Evolutionary conservation across 805 yeast species (phyloP).

Genomic region (Saccharomycopsis babjevae): DNA sequence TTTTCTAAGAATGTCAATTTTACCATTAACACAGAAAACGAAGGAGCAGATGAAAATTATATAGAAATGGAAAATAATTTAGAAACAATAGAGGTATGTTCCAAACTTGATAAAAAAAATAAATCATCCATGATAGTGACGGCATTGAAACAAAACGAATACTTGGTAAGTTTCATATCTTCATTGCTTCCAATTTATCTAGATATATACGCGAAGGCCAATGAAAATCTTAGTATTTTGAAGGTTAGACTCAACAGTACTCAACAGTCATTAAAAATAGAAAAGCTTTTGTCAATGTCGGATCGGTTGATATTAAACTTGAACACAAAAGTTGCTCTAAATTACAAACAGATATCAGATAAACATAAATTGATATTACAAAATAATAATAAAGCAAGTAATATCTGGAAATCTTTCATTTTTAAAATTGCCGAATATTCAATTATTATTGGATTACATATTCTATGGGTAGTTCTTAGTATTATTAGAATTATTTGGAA

Average conservation of each 20-base stretch:
- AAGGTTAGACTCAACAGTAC: constrained; percentile 9
- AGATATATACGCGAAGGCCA: constrained; percentile 11
- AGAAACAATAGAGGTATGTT: background rate
- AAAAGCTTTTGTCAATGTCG: constrained; percentile 10
- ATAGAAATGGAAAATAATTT: background rate
- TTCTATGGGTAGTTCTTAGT: constrained; percentile 14
- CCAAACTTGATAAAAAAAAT: background rate
- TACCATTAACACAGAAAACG: background rate
- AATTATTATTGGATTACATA: constrained; percentile 9
- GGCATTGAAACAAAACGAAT: background rate
- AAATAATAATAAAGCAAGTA: background rate
- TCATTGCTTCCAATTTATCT: constrained; percentile 16
- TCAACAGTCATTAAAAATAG: constrained; percentile 13
- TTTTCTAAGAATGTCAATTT: background rate
- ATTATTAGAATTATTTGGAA: constrained; percentile 2
- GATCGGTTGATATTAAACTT: constrained; percentile 13
- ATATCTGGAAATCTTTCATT: background rate
- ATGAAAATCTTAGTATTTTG: constrained; percentile 2
- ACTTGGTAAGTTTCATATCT: constrained; percentile 1
- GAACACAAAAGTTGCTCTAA: constrained; percentile 12
- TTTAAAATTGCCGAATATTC: constrained; percentile 10
- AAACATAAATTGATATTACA: constrained; percentile 5
- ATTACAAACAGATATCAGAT: constrained; percentile 8
- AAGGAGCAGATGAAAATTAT: background rate
- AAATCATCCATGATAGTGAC: background rate